These are phyloP conservation scores for Schwanniomyces sp. DNA, from an alignment of 805 yeast genomes.

Conservation along the genomic window DNA sequence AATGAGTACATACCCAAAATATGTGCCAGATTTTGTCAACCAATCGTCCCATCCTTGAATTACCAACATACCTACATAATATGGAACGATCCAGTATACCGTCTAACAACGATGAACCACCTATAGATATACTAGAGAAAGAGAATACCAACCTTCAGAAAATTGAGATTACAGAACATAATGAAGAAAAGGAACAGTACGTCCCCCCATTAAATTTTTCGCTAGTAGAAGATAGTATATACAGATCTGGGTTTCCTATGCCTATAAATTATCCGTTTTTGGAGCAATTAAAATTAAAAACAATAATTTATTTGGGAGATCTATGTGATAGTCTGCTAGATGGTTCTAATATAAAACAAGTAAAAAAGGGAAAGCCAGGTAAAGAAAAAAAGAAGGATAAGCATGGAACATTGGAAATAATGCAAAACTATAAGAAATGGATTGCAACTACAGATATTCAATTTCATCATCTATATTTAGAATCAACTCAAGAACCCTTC, in stretches of 20 bases:
- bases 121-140: too few relatives aligned
- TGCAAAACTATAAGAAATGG: slow-evolving; percentile 68
- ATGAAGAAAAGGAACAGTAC: slow-evolving; percentile 16
- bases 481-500: slow-evolving; percentile 75
- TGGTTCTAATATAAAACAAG: slow-evolving; percentile 26
- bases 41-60: too few relatives aligned
- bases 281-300: slow-evolving; percentile 63
- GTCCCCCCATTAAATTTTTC: slow-evolving; percentile 94
- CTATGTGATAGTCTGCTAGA: slow-evolving; percentile 9
- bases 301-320: slow-evolving; percentile 84
- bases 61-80: too few relatives aligned
- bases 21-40: too few relatives aligned
- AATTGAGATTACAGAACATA: neutral
- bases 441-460: slow-evolving; percentile 50
- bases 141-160: neutral
- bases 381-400: slow-evolving; percentile 26
- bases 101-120: too few relatives aligned
- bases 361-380: slow-evolving; percentile 14
- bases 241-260: slow-evolving; percentile 93
- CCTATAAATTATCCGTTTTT: slow-evolving; percentile 81
- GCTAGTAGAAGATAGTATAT: slow-evolving; percentile 82
- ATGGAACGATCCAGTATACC: too few relatives aligned
- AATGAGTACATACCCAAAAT: too few relatives aligned
- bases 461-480: slow-evolving; percentile 63
- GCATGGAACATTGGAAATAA: slow-evolving; percentile 53